Evolutionary conservation across 805 yeast genomes (phyloP).

Genomic region (Yarrowia porcina): DNA sequence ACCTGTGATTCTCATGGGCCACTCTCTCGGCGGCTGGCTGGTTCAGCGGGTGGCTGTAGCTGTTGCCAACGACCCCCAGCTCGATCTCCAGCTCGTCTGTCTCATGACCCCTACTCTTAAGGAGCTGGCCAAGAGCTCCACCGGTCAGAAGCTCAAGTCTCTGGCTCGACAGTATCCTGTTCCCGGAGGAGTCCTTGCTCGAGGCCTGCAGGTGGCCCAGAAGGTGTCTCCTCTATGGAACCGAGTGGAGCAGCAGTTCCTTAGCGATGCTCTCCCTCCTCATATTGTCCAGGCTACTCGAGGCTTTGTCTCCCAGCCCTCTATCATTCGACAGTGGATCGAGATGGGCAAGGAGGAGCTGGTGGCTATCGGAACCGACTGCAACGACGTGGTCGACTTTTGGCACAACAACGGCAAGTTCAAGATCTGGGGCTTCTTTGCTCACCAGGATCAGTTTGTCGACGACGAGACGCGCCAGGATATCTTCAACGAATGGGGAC

Average conservation of each 20-base stretch:
- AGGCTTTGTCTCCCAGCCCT: constrained; percentile 44
- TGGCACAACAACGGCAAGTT: constrained; percentile 47
- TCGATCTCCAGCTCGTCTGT: constrained; percentile 49
- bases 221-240: constrained; percentile 33
- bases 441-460: constrained; percentile 66
- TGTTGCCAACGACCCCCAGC: constrained; percentile 31
- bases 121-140: constrained; percentile 51
- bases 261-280: constrained; percentile 2
- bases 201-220: constrained; percentile 26
- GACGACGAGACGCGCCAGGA: constrained; percentile 48
- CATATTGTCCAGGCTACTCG: constrained; percentile 39
- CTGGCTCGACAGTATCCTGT: constrained; percentile 33
- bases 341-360: constrained; percentile 61
- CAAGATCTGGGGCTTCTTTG: constrained; percentile 55
- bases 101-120: constrained; percentile 67
- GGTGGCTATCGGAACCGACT: constrained; percentile 47
- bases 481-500: constrained; percentile 42
- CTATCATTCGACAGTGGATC: constrained; percentile 53
- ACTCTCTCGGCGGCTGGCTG: constrained; percentile 69
- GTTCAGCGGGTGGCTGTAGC: constrained; percentile 50
- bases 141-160: constrained; percentile 40
- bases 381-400: constrained; percentile 41
- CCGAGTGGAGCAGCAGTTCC: constrained; percentile 26
- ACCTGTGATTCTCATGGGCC: constrained; percentile 55
- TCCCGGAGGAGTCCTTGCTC: constrained; percentile 27